Evolutionary conservation across 148 eudicot genomes (phyloP).

Genomic region (Limonium bicolor): DNA sequence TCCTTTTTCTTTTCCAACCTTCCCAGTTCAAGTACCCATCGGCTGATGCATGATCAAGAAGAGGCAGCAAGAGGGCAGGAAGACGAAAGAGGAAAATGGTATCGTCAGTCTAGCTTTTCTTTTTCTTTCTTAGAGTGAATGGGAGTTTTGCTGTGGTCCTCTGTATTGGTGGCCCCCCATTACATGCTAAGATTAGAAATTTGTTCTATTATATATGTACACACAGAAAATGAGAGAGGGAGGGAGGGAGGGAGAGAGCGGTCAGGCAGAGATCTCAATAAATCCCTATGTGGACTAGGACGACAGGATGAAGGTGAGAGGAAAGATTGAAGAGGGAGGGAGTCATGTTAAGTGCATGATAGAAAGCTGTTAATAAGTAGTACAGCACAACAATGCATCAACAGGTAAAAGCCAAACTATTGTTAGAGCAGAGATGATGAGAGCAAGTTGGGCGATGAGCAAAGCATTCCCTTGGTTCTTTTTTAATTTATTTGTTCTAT

Average conservation of each 20-base stretch:
- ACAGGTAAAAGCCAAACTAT: not conserved
- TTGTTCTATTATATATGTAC: conserved; percentile 1
- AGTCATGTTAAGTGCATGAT: conserved; percentile 16
- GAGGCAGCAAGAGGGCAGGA: not conserved
- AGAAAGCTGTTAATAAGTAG: not conserved
- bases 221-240: conserved; percentile 13
- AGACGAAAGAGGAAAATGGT: conserved; percentile 3
- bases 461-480: not conserved
- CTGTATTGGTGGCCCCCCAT: conserved; percentile 3
- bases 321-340: conserved; percentile 8
- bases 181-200: conserved; percentile 3
- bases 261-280: conserved; percentile 5
- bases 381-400: not conserved
- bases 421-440: not conserved
- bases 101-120: conserved; percentile 9
- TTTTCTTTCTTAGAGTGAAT: conserved; percentile 13
- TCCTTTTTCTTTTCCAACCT: no score
- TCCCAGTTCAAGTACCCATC: no score
- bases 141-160: conserved; percentile 22
- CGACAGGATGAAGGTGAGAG: not conserved
- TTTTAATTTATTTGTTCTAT: not conserved
- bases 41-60: no score
- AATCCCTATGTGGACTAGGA: no score
- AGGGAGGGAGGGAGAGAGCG: conserved; percentile 2
- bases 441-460: no score